phyloP scores from a whole-genome alignment of 768 basidiomycete genomes.

The Heimioporus sp. region DNA sequence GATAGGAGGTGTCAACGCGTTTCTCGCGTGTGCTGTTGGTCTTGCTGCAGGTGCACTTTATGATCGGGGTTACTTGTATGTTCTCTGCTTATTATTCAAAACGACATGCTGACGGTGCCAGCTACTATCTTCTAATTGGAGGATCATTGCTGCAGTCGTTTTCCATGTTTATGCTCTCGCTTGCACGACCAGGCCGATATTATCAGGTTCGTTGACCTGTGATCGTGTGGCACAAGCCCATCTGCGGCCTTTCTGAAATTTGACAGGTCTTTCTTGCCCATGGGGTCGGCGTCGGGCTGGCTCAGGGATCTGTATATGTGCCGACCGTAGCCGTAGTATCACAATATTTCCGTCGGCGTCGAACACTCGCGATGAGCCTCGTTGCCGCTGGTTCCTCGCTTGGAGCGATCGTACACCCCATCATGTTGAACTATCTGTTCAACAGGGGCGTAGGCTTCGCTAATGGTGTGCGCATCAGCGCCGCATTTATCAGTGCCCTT shows the following conservation, averaged over 20 bases:
- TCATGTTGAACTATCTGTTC: constrained; percentile 31
- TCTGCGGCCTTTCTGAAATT: not conserved
- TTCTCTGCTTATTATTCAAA: not conserved
- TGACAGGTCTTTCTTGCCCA: constrained; percentile 48
- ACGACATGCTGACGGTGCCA: constrained; percentile 1
- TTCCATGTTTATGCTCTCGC: constrained; percentile 44
- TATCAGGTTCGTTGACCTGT: constrained; percentile 37
- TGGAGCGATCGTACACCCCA: constrained; percentile 24
- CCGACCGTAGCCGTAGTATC: constrained; percentile 43
- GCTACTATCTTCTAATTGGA: constrained; percentile 43
- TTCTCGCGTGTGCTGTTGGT: constrained; percentile 37
- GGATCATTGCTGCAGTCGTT: constrained; percentile 44
- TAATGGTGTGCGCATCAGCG: constrained; percentile 48
- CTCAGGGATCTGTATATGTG: constrained; percentile 44
- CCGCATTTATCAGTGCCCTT: constrained; percentile 38
- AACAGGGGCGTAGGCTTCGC: constrained; percentile 33
- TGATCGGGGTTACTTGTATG: constrained; percentile 53
- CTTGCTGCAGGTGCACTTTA: constrained; percentile 44
- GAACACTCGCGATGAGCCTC: constrained; percentile 46
- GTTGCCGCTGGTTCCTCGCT: constrained; percentile 38
- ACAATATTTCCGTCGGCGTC: constrained; percentile 42
- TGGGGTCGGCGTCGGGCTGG: constrained; percentile 46
- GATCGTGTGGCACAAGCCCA: not conserved
- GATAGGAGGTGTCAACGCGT: constrained; percentile 49
- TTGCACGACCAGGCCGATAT: constrained; percentile 39